Evolutionary conservation across 805 yeast genomes (phyloP), one percentile per base, ranked within the genome.

Genomic region (Blastobotrys mokoenaii): DNA sequence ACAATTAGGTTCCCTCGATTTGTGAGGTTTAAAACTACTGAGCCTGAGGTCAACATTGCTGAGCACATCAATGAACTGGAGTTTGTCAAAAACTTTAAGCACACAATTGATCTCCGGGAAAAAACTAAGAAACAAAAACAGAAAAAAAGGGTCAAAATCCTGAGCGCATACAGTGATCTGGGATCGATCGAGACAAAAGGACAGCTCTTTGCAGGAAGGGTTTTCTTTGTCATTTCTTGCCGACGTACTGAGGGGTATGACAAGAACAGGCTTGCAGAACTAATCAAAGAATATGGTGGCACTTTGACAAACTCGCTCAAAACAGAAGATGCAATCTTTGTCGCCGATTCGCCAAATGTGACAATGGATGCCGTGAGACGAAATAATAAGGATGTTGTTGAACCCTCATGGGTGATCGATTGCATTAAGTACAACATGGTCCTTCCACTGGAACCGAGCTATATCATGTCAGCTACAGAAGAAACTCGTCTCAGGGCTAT

Each of bases 1-100:
- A 85, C 96, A 0, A 65, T 90, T 14, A 75, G 85, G 51, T 83
- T 85, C 54, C 84, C 93, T 0, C 80, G 86, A 59, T 82, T 88
- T 56, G 97, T 40, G 69, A 69, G 2, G 96, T 90, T 58, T 86
- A 86, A 56, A 68, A 70, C 39, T 74, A 22, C 27, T 8, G 27
- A 22, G 27, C 27, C 27, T 22, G 27, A 22, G 27, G 76, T 70
- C 67, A 64, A 10, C 73, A 74, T 8, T 71, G 81, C 22, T 66
- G 79, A 20, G 74, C 84, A 1, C 51, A 80, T 2, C 69, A 68
- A 10, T 86, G 82, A 30, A 80, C 62, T 58, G 51, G 60, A 38
- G 27, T n/a, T 37, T n/a, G 15, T 14, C 3, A 22, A 30, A 22
- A 22, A 22, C 14, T 37, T 14, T 22, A 8, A 22, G 20, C 15